Base-by-base conservation (phyloP, 2,329 filamentous ascomycete genomes). In the Colletotrichum orchidophilum region DNA sequence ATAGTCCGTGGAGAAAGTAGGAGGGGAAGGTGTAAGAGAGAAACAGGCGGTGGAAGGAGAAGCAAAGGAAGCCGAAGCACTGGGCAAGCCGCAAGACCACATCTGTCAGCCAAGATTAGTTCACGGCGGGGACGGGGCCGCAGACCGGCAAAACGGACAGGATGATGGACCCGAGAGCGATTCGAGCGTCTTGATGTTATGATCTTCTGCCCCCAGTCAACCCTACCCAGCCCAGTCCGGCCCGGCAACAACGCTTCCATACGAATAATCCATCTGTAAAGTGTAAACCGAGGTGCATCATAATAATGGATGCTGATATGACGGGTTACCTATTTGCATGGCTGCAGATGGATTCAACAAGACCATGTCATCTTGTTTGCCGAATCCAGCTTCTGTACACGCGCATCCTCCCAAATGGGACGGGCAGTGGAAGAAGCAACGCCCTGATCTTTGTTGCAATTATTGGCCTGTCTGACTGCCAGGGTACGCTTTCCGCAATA, bases 321-420 rank as follows among this genome's bases (percentile, higher is more conserved):
- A 61, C 39, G 46, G 54, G 18, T n/a, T 29, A n/a, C 15, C 27
- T 8, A 13, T 35, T n/a, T 26, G 39, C 57, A 53, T 49, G 39
- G 58, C 26, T 49, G 33, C 46, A 39, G 49, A 57, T 61, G 67
- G 49, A 70, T 53, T 50, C 24, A 18, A 57, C 27, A 61, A 49
- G 63, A 31, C 39, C 63, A 42, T 71, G 63, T 35, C 57, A 67
- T 15, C 42, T 52, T 18, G 39, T 52, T 46, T 63, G 13, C 64
- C 58, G 69, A 53, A 68, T 59, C 31, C 58, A 63, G 58, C 53
- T 52, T 58, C 53, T 33, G 58, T 63, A 64, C 68, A 53, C 39
- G 50, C 31, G 68, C 33, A 53, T 27, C 42, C 53, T 46, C 64
- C 63, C 15, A 29, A 68, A 62, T n/a, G 26, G 39, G 57, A 67